Percentiles rank a stretch among this genome's conserved stretches.
Evolutionary conservation across 1,139 yeast genomes (phyloP).

Genomic region (Pichia sp.): DNA sequence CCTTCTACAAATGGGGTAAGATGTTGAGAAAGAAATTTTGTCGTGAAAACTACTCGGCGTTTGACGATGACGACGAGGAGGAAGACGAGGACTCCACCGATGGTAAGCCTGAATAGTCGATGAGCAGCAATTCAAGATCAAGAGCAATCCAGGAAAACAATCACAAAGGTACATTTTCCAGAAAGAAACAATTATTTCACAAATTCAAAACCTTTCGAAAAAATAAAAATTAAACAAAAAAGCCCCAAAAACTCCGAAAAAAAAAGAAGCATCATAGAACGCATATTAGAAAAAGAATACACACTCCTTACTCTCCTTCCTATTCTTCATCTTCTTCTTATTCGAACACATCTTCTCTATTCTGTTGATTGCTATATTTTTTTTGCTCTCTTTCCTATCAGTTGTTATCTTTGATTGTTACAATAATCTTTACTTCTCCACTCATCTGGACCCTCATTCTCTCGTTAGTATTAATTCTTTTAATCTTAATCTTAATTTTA

Average conservation of each 20-base stretch:
- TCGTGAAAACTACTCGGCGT: constrained; percentile 56
- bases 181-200: not conserved
- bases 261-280: constrained; percentile 1
- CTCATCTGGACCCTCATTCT: not conserved
- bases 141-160: not conserved
- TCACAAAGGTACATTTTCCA: not conserved
- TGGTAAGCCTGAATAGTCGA: constrained; percentile 3
- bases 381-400: not conserved
- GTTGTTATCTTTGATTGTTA: constrained; percentile 1
- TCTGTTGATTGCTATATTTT: not conserved
- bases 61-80: constrained; percentile 23
- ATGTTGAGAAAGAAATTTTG: constrained; percentile 60
- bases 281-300: not conserved
- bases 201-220: not conserved
- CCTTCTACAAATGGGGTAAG: constrained; percentile 69
- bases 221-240: too few relatives aligned
- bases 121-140: too few relatives aligned
- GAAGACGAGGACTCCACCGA: constrained; percentile 10
- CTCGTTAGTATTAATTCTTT: not conserved
- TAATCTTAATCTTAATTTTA: too few relatives aligned
- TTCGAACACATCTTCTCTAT: not conserved
- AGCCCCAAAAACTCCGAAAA: not conserved
- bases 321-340: too few relatives aligned
- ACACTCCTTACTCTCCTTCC: not conserved
- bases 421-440: not conserved